A percentile compares a stretch with the other conserved stretches of the same genome.
Conservation (phyloP, 2,329 filamentous ascomycete genomes). For the Eutypa lata region DNA sequence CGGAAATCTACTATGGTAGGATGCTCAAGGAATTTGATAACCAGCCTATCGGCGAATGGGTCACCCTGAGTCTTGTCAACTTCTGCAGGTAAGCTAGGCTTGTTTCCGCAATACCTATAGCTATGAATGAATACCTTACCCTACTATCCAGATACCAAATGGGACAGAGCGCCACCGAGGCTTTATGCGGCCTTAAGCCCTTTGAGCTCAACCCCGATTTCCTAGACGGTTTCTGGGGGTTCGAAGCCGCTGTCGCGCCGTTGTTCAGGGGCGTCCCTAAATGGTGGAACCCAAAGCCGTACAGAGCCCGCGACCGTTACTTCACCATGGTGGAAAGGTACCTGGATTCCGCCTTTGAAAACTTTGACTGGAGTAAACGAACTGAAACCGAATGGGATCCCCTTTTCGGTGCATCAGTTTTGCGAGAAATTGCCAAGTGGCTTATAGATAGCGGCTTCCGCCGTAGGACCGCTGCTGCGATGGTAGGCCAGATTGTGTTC, state of each 20-base stretch:
- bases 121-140: no score
- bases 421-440: conserved; percentile 17
- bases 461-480: background rate
- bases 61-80: no score
- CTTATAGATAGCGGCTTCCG: conserved; percentile 12
- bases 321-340: conserved; percentile 7
- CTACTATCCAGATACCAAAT: no score
- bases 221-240: conserved; percentile 21
- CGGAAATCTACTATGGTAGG: no score
- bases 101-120: conserved; percentile 10
- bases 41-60: no score
- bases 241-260: conserved; percentile 16
- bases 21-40: no score
- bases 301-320: conserved; percentile 13
- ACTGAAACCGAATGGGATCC: conserved; percentile 25
- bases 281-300: conserved; percentile 16
- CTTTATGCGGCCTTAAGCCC: conserved; percentile 20
- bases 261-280: conserved; percentile 20
- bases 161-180: conserved; percentile 14
- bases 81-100: conserved; percentile 12
- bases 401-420: conserved; percentile 20
- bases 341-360: conserved; percentile 4
- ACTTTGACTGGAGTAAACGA: conserved; percentile 16
- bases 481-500: no score
- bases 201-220: conserved; percentile 22